phyloP scores from a whole-genome alignment of 31 red algal genomes.

The Odonthalia washingtoniensis region DNA sequence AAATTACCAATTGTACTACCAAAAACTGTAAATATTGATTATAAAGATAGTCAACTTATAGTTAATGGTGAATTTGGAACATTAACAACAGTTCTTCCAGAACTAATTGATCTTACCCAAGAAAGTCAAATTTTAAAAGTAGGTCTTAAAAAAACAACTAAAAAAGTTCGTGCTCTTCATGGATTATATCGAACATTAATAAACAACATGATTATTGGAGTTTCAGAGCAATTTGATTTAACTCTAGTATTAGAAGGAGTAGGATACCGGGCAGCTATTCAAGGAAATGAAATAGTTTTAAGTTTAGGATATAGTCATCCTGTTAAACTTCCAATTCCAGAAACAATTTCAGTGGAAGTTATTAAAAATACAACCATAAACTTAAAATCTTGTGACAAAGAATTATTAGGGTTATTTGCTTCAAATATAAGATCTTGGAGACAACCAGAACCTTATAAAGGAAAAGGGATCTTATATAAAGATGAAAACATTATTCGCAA shows the following conservation, averaged over 20 bases:
- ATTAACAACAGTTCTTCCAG: background rate
- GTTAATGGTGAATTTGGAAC: conserved; percentile 9
- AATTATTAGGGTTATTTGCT: conserved; percentile 14
- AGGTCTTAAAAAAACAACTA: background rate
- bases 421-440: background rate
- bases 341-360: conserved; percentile 1
- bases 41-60: background rate
- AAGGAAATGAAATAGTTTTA: conserved; percentile 20
- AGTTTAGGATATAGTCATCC: conserved; percentile 31
- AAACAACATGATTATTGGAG: conserved; percentile 6
- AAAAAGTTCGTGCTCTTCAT: conserved; percentile 10
- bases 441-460: conserved; percentile 38
- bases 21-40: conserved; percentile 5
- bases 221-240: background rate
- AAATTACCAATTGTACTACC: conserved; percentile 23
- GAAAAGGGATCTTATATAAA: conserved; percentile 2
- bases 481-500: conserved; percentile 20
- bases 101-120: background rate
- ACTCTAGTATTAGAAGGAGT: conserved; percentile 16
- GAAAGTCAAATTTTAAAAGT: background rate
- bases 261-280: background rate
- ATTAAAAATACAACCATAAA: conserved; percentile 2
- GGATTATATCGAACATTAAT: conserved; percentile 6
- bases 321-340: background rate
- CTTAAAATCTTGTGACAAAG: background rate